Evolutionary conservation across 495 filamentous ascomycete genomes (phyloP).

Genomic region (Amphirosellinia nigrospora): DNA sequence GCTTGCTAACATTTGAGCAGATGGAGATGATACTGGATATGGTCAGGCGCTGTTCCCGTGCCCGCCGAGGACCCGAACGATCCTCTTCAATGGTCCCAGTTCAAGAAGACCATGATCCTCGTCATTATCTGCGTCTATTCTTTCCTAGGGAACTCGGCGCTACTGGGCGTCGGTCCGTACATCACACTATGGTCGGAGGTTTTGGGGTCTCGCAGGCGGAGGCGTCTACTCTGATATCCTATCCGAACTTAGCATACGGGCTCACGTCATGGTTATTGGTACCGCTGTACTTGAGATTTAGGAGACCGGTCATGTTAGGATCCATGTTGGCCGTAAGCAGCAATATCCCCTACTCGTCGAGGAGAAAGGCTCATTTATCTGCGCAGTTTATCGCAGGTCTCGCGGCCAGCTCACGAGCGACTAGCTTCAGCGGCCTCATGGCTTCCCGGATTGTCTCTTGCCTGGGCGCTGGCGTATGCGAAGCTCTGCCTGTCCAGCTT

Average conservation of each 20-base stretch:
- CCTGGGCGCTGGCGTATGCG: slow-evolving; percentile 65
- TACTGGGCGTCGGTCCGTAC: slow-evolving; percentile 65
- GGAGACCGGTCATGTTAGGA: slow-evolving; percentile 61
- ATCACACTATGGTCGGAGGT: slow-evolving; percentile 63
- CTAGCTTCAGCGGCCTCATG: slow-evolving; percentile 60
- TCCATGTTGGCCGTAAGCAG: slow-evolving; percentile 55
- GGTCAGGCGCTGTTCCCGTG: slow-evolving; percentile 68
- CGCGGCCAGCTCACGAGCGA: slow-evolving; percentile 60
- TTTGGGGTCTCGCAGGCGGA: slow-evolving; percentile 56
- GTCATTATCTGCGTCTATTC: slow-evolving; percentile 64
- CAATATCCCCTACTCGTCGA: slow-evolving; percentile 24
- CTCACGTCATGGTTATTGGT: slow-evolving; percentile 65
- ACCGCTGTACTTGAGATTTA: slow-evolving; percentile 64
- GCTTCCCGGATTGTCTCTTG: slow-evolving; percentile 59
- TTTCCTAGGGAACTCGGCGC: slow-evolving; percentile 64
- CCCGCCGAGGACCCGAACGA: slow-evolving; percentile 69
- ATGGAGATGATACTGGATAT: slow-evolving; percentile 67
- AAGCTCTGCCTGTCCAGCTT: slow-evolving; percentile 66
- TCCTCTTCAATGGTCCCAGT: slow-evolving; percentile 63
- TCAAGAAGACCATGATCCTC: slow-evolving; percentile 66
- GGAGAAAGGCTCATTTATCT: background rate
- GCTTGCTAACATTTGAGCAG: slow-evolving; percentile 34
- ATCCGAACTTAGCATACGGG: slow-evolving; percentile 68
- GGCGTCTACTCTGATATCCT: slow-evolving; percentile 64
- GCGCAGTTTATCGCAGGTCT: slow-evolving; percentile 60